A percentile compares a stretch with the other conserved stretches of the same genome.
Evolutionary conservation across 2,329 filamentous ascomycete genomes (phyloP).

Genomic region (Cladosporium sp.): DNA sequence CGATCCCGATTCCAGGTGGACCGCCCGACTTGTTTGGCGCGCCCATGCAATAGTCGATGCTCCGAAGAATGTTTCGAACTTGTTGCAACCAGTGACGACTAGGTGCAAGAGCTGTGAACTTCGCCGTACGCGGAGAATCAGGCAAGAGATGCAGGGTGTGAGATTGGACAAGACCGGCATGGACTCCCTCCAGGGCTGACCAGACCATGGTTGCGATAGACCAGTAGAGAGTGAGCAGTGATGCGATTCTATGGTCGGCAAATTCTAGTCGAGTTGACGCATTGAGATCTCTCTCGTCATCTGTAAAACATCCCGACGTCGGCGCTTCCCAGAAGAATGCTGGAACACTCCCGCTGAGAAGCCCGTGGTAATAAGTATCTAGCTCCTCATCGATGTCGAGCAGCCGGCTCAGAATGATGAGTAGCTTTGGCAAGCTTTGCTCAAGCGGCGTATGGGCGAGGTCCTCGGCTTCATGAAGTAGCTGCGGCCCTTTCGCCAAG

Average conservation of each 20-base stretch:
- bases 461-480: background rate
- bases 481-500: background rate
- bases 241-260: background rate
- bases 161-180: background rate
- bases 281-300: background rate
- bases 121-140: background rate
- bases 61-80: background rate
- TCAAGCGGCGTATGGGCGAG: background rate
- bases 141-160: background rate
- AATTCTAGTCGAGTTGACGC: background rate
- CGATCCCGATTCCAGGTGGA: background rate
- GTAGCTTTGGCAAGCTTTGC: background rate
- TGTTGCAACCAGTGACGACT: background rate
- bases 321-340: background rate
- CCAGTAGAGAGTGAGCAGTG: slow-evolving; percentile 5
- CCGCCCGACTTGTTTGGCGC: background rate
- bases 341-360: background rate
- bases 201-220: slow-evolving; percentile 3
- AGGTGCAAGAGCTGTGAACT: background rate
- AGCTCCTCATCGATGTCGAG: slow-evolving; percentile 5
- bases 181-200: background rate
- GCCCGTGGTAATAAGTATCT: background rate
- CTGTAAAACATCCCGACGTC: background rate
- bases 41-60: background rate
- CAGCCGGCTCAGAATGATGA: slow-evolving; percentile 1